phyloP scores from a whole-genome alignment of 1,139 yeast species.

The Barnettozyma hawaiiensis region DNA sequence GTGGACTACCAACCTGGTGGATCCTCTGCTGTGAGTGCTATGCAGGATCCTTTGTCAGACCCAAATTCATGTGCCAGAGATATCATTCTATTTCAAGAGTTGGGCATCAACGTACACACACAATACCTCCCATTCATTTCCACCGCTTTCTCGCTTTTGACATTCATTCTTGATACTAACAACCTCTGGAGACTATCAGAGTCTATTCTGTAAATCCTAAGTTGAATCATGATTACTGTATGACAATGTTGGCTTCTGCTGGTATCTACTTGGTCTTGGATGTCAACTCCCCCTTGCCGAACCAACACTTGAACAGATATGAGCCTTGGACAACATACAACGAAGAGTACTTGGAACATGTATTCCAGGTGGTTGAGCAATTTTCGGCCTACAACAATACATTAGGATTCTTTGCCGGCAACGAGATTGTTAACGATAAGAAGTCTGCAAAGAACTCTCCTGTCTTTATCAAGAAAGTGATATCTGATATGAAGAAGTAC shows the following conservation, averaged over 20 bases:
- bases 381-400: constrained; percentile 84
- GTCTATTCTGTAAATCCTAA: constrained; percentile 83
- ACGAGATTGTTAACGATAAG: constrained; percentile 81
- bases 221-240: constrained; percentile 81
- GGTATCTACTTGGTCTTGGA: constrained; percentile 89
- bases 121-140: constrained; percentile 3
- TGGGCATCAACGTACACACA: constrained; percentile 61
- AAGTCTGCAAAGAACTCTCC: constrained; percentile 68
- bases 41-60: constrained; percentile 69
- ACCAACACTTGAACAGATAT: constrained; percentile 76
- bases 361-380: constrained; percentile 75
- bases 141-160: not conserved
- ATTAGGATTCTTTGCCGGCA: constrained; percentile 90
- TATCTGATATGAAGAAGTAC: constrained; percentile 75
- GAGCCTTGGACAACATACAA: constrained; percentile 88
- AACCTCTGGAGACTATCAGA: constrained; percentile 54
- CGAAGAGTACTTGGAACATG: constrained; percentile 61
- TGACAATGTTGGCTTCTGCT: constrained; percentile 85
- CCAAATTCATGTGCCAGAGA: constrained; percentile 68
- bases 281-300: constrained; percentile 78
- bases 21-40: constrained; percentile 53
- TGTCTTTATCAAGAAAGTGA: constrained; percentile 66
- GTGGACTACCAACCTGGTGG: constrained; percentile 90
- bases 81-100: constrained; percentile 61
- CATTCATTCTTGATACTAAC: constrained; percentile 19